Base-by-base conservation (phyloP, 2,329 filamentous ascomycete species). In the Fusarium brachygibbosum region DNA sequence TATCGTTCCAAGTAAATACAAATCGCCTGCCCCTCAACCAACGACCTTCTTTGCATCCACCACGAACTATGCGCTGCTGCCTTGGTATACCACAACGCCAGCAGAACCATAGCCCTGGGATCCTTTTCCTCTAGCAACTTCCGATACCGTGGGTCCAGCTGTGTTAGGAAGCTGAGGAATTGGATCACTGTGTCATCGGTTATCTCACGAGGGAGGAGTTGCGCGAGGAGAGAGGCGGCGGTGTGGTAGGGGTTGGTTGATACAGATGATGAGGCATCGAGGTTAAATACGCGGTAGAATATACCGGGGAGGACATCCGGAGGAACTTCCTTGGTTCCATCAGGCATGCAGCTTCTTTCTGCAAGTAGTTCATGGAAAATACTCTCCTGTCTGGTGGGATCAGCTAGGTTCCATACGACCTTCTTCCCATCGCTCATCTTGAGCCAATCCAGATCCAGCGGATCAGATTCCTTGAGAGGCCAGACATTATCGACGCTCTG, bases 41-140 rank as follows among this genome's bases (percentile, higher is more conserved):
- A 66, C 6, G 82, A 80, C 45, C 86, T 79, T 51, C 80, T 76
- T 44, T 79, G 76, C 16, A 85, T 63, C 82, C 84, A 88, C 86
- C 85, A 88, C 3, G 70, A 61, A 12, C 77, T 71, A 25, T 77
- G 74, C 14, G 77, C 72, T 16, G 78, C 80, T 16, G 85, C 74
- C 63, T 84, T 83, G 12, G 84, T 82, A 73, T 85, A 87, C 86
- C 86, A 90, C 76, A 84, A 86, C 0, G 83, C 80, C n/a, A 89
- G 74, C 35, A 90, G 69, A 13, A 89, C 73, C 63, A 90, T 71
- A 0, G 87, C 87, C 29, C 82, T 78, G 1, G 83, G 76, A 44
- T 90, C 87, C 63, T 86, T 88, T 0, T 65, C 37, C 45, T 82
- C 75, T 1, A 90, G 70, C n/a, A 88, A 63, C 0, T 48, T 51